These are phyloP conservation scores for Fusarium goolgardi DNA, from an alignment of 2,329 filamentous ascomycete species.

Conservation along the genomic window DNA sequence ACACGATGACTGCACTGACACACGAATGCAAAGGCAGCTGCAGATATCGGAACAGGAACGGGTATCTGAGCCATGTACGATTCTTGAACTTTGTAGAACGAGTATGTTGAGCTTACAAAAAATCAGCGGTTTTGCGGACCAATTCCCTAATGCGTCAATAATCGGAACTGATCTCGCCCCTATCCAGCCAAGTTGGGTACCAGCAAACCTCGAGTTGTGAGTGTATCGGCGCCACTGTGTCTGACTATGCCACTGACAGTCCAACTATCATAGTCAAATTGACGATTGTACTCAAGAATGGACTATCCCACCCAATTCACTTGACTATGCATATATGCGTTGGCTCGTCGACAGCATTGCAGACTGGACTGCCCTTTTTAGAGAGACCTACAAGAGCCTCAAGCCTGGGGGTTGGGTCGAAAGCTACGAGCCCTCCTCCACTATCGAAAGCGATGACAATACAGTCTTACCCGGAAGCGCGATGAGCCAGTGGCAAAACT, in stretches of 20 bases:
- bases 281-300: slow-evolving; percentile 17
- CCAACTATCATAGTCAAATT: not conserved
- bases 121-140: slow-evolving; percentile 1
- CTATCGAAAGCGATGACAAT: not conserved
- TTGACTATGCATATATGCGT: slow-evolving; percentile 17
- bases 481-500: slow-evolving; percentile 2
- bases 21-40: not conserved
- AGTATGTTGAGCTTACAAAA: not conserved
- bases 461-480: not conserved
- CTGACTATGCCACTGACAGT: rapidly evolving
- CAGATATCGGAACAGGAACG: slow-evolving; percentile 14
- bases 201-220: slow-evolving; percentile 6
- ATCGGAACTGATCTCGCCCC: slow-evolving; percentile 8
- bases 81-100: rapidly evolving
- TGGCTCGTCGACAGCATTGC: slow-evolving; percentile 5
- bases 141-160: not conserved
- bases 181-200: slow-evolving; percentile 15
- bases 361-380: not conserved
- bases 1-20: rapidly evolving
- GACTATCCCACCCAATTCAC: not conserved
- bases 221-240: rapidly evolving
- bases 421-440: slow-evolving; percentile 13
- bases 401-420: slow-evolving; percentile 12
- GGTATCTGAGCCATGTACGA: slow-evolving; percentile 23
- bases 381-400: not conserved